Base-by-base conservation (phyloP, 2,329 filamentous ascomycete species). In the Colletotrichum gigasporum region DNA sequence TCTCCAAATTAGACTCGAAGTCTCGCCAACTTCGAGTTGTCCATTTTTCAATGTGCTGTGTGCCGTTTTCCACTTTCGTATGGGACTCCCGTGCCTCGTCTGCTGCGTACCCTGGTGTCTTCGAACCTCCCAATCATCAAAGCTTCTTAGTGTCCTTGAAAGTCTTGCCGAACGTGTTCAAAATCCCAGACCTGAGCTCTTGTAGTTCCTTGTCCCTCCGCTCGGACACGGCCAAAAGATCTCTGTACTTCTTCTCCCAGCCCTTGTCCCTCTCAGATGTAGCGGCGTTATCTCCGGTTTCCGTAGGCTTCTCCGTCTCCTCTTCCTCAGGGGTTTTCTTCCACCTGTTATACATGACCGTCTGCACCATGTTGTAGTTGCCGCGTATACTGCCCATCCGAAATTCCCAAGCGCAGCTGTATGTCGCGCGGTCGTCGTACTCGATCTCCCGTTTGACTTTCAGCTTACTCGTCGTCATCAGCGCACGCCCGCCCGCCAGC, bases 171-270 rank as follows among this genome's bases (percentile, higher is more conserved):
- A 82, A 62, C 14, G 76, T 71, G 55, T 78, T 75, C 61, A 85
- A 70, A 44, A 87, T 74, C 28, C 72, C 78, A 37, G 73, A 74
- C 68, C 78, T 80, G 59, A 87, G 69, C 39, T 77, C 75, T 55
- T 73, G 71, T 54, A 86, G 74, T 69, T 84, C 82, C 69, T 83
- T 82, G 69, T 90, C 87, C 63, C 84, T 83, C 63, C 86, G 84
- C 71, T 82, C 83, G 69, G 91, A 82, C 66, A 84, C 82, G 41
- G 84, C 83, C 71, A 90, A 83, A 68, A 91, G 79, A 57, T 87
- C 83, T 42, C 77, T 78, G 68, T 89, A 88, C 65, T 80, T 85
- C 48, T 74, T 74, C 71, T 85, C 82, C 85, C 85, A 86, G 50
- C 79, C 62, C 22, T 48, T 48, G 50, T 80, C 62, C 22, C 48